Conservation (phyloP, 805 yeast species). For the Kregervanrija fluxuum region DNA sequence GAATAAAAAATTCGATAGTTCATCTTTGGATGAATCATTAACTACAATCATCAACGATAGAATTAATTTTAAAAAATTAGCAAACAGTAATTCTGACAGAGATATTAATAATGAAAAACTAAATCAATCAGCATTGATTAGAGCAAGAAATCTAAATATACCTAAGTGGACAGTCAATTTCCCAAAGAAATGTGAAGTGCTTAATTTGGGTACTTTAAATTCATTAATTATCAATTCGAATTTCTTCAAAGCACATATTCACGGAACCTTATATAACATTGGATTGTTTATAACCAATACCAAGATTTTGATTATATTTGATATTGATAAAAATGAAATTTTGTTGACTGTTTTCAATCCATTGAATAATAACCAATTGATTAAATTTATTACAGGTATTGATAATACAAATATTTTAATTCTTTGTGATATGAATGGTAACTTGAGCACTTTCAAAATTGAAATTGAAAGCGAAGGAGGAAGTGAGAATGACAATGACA, state of each 20-base stretch:
- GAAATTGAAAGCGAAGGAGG: not conserved
- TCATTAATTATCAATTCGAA: constrained; percentile 22
- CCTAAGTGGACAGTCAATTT: constrained; percentile 22
- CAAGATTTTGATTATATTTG: constrained; percentile 19
- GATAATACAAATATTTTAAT: constrained; percentile 16
- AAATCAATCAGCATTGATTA: constrained; percentile 18
- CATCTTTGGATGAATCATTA: constrained; percentile 28
- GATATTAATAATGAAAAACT: constrained; percentile 11
- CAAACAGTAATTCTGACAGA: not conserved
- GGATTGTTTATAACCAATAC: constrained; percentile 25
- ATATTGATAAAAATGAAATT: constrained; percentile 14
- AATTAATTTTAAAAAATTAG: constrained; percentile 18
- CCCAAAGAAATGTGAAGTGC: constrained; percentile 9
- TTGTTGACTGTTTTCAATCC: constrained; percentile 9
- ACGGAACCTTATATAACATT: not conserved
- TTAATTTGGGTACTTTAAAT: constrained; percentile 13
- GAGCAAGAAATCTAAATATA: constrained; percentile 11
- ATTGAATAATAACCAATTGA: constrained; percentile 12
- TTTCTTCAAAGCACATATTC: constrained; percentile 9
- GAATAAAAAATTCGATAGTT: constrained; percentile 25
- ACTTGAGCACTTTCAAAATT: constrained; percentile 11
- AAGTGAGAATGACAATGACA: not conserved
- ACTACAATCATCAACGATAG: constrained; percentile 30
- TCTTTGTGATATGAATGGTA: constrained; percentile 30
- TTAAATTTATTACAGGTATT: constrained; percentile 17